Evolutionary conservation across 345 rosid species (phyloP).

Genomic region (sweet orange (Citrus sinensis)): DVS_A1.0 CM039168.1:20513501-20514000

Average conservation of each 20-base stretch:
- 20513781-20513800: conserved; percentile 67
- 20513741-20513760: conserved; percentile 61
- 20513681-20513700: conserved; percentile 66
- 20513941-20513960: conserved; percentile 55
- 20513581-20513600: conserved; percentile 65
- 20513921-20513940: conserved; percentile 73
- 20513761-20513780: conserved; percentile 76
- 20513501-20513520: conserved; percentile 45
- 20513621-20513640: conserved; percentile 45
- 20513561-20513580: conserved; percentile 64
- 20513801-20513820: conserved; percentile 68
- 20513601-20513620: conserved; percentile 66
- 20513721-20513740: conserved; percentile 70
- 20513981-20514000: conserved; percentile 70
- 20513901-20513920: conserved; percentile 82
- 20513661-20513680: conserved; percentile 60
- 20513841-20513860: conserved; percentile 70
- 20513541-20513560: conserved; percentile 71
- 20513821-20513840: conserved; percentile 59
- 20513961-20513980: conserved; percentile 54
- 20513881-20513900: conserved; percentile 66
- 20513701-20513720: conserved; percentile 80
- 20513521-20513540: conserved; percentile 57
- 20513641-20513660: conserved; percentile 50
- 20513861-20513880: conserved; percentile 47